Base-by-base conservation (phyloP, 2,329 filamentous ascomycete species). In the Bisporella sp. region DNA sequence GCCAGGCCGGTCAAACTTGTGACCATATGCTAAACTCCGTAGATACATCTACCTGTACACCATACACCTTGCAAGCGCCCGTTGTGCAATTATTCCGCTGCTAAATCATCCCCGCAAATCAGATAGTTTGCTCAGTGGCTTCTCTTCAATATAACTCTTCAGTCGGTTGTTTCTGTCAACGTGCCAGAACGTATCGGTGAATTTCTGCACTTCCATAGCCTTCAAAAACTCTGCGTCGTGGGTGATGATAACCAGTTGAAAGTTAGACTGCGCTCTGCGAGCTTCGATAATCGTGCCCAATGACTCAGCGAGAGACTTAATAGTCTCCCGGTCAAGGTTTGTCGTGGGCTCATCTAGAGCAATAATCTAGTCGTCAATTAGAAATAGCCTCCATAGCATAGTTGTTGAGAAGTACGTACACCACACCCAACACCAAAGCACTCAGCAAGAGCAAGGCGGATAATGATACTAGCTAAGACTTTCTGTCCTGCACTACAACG, bases 221-320 rank as follows among this genome's bases (percentile, higher is more conserved):
- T 86, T 79, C 64, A 99, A 66, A 63, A 99, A 99, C 63, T 96
- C 89, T 71, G 97, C 95, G 70, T 99, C 93, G 74, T 99, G 93
- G 4, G 93, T 99, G 68, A 99, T 99, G 63, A 99, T 89, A 64
- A 99, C 93, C 50, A 99, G 81, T 73, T 99, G 95, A 69, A 99
- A 96, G 67, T 99, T 99, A 50, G 83, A 80, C 75, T 99, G 93
- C 54, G 85, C 81, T 66, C 87, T 82, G 6, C 95, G 82, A 12
- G 84, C 73, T 61, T 85, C 79, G 70, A 99, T 97, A 64, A 99
- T 96, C 62, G 84, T 80, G 63, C 93, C 85, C 61, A 99, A 71
- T 44, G 87, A 89, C 66, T 86, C 78, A 6, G 93, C 93, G 41
- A 99, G 77, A 53, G 88, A 88, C 55, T 85, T 84, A 68, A 97